phyloP scores from a whole-genome alignment of 257 asterid genomes.

The Forsythia viridissima region DNA sequence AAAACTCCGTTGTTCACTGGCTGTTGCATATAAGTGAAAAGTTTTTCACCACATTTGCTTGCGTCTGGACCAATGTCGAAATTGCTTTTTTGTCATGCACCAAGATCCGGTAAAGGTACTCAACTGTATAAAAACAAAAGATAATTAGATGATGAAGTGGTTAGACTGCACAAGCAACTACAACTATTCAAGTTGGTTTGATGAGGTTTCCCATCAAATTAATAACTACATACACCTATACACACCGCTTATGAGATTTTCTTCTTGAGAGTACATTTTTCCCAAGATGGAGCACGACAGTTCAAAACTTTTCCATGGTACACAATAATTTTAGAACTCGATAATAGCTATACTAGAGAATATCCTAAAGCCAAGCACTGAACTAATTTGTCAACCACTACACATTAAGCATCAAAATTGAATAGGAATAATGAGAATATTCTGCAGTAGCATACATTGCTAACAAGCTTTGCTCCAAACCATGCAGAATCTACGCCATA shows the following conservation, averaged over 20 bases:
- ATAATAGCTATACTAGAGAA: not conserved
- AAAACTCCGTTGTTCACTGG: not conserved
- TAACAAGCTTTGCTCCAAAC: constrained; percentile 89
- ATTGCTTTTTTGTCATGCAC: constrained; percentile 77
- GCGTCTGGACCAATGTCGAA: constrained; percentile 56
- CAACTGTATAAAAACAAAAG: constrained; percentile 47
- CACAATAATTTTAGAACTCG: not conserved
- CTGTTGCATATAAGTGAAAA: not conserved
- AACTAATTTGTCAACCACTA: not conserved
- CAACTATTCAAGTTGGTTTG: not conserved
- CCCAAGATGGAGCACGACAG: not conserved
- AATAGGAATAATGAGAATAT: not conserved
- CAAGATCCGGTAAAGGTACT: constrained; percentile 78
- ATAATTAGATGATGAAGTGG: not conserved
- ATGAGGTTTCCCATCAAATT: not conserved
- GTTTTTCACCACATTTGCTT: constrained; percentile 59
- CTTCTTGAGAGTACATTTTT: too few species aligned
- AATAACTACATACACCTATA: too few species aligned
- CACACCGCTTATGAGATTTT: not conserved
- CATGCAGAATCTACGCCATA: constrained; percentile 88
- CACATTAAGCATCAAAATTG: not conserved
- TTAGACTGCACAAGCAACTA: not conserved
- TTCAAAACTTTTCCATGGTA: not conserved
- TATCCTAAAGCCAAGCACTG: not conserved
- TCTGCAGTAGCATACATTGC: constrained; percentile 65